Percentiles rank a stretch among this genome's conserved stretches.
Evolutionary conservation across 2,329 filamentous ascomycete genomes (phyloP).

Genomic region (Stachybotrys echinatus): DNA sequence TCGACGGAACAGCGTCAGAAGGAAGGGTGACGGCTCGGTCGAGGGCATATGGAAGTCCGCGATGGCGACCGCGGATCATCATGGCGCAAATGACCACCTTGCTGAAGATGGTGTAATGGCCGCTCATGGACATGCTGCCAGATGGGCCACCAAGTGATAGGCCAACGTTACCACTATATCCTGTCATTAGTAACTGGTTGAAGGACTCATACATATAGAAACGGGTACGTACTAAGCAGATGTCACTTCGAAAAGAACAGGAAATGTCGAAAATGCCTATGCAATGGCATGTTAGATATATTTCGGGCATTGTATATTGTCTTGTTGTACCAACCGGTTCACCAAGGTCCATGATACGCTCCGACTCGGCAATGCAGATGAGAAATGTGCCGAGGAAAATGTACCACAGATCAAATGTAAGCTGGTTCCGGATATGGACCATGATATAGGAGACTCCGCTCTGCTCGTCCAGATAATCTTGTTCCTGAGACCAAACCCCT

Average conservation of each 20-base stretch:
- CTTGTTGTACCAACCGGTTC: conserved; percentile 16
- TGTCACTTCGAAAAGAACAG: conserved; percentile 26
- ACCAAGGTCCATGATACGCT: conserved; percentile 14
- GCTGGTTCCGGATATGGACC: conserved; percentile 28
- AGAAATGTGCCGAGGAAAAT: conserved; percentile 31
- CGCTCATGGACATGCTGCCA: conserved; percentile 20
- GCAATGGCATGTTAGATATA: not conserved
- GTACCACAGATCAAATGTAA: conserved; percentile 36
- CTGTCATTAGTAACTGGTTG: conserved; percentile 1
- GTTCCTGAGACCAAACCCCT: conserved; percentile 43
- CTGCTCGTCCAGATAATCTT: conserved; percentile 16
- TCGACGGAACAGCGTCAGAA: conserved; percentile 12
- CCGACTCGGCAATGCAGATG: conserved; percentile 24
- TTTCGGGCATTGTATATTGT: too few species aligned
- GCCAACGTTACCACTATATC: conserved; percentile 28
- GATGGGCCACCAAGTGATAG: conserved; percentile 25
- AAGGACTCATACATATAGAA: too few species aligned
- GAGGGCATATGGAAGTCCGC: conserved; percentile 25
- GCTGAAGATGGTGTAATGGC: conserved; percentile 23
- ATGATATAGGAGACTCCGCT: conserved; percentile 21
- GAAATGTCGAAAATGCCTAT: conserved; percentile 22
- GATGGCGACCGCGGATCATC: conserved; percentile 31
- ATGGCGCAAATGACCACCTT: conserved; percentile 31
- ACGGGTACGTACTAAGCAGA: conserved; percentile 26
- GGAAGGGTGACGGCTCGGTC: conserved; percentile 28